Evolutionary conservation across 2,329 filamentous ascomycete species (phyloP).

Genomic region (Xenoacremonium recifei): DNA sequence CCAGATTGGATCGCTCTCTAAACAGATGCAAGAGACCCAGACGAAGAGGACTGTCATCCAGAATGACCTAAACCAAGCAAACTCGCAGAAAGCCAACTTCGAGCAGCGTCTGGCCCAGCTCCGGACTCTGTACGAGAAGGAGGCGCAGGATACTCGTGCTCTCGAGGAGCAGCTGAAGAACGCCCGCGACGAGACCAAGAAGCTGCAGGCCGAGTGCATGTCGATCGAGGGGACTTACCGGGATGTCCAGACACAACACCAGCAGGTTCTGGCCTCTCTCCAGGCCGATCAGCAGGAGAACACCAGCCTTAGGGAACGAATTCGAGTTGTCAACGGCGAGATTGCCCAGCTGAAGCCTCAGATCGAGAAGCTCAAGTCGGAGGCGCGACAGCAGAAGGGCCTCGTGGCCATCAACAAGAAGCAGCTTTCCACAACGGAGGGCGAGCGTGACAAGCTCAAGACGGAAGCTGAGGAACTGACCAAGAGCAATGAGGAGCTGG

Average conservation of each 20-base stretch:
- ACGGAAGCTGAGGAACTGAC: conserved; percentile 69
- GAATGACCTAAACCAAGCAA: conserved; percentile 77
- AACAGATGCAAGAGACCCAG: conserved; percentile 92
- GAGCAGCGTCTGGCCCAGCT: conserved; percentile 86
- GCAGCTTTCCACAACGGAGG: conserved; percentile 85
- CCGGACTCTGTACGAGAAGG: conserved; percentile 86
- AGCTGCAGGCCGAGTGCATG: conserved; percentile 79
- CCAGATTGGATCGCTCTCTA: conserved; percentile 86
- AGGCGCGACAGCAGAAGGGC: conserved; percentile 93
- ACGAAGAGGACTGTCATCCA: conserved; percentile 76
- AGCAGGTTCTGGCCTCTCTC: conserved; percentile 69
- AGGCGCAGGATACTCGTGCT: conserved; percentile 80
- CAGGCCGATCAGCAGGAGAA: conserved; percentile 91
- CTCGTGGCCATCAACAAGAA: conserved; percentile 98
- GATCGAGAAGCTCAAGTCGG: conserved; percentile 88
- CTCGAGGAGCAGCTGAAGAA: conserved; percentile 79
- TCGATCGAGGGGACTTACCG: conserved; percentile 77
- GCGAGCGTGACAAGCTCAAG: conserved; percentile 84
- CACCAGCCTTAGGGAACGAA: conserved; percentile 78
- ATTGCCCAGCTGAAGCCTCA: conserved; percentile 82
- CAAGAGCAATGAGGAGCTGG: conserved; percentile 60
- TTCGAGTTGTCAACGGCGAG: conserved; percentile 78
- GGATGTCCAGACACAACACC: conserved; percentile 80
- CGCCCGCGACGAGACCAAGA: conserved; percentile 78
- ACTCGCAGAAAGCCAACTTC: conserved; percentile 87